These are phyloP conservation scores for Neurospora sp. DNA, from an alignment of 495 filamentous ascomycete species.

Conservation along the genomic window DNA sequence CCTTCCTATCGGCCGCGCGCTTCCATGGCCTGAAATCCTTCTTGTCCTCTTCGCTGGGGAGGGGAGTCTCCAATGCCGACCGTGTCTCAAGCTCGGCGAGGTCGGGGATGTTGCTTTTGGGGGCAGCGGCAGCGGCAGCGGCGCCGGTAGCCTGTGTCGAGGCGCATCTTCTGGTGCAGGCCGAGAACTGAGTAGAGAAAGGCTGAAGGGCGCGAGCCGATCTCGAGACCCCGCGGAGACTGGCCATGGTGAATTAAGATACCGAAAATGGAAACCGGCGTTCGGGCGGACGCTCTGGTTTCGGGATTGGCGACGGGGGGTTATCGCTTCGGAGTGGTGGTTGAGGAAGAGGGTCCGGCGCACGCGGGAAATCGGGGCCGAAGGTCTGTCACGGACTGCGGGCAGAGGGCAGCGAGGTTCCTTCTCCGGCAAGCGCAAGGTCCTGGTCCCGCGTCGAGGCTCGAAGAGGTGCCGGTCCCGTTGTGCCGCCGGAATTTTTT, in stretches of 20 bases:
- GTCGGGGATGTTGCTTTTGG: slow-evolving; percentile 1
- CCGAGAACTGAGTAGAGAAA: slow-evolving; percentile 13
- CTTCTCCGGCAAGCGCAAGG: not conserved
- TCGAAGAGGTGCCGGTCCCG: not conserved
- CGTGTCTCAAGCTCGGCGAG: slow-evolving; percentile 30
- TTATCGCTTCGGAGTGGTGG: not conserved
- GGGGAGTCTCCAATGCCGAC: slow-evolving; percentile 23
- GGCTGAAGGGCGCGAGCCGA: slow-evolving; percentile 16
- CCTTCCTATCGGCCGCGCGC: slow-evolving; percentile 31
- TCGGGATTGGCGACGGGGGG: not conserved
- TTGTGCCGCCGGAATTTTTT: not conserved
- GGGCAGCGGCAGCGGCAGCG: not conserved
- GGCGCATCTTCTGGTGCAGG: slow-evolving; percentile 21
- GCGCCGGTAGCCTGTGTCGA: slow-evolving; percentile 22
- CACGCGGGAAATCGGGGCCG: not conserved
- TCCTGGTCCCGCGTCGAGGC: not conserved
- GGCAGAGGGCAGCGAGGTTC: not conserved
- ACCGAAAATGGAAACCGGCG: not conserved
- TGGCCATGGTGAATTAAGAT: slow-evolving; percentile 14
- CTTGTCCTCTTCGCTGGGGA: slow-evolving; percentile 23
- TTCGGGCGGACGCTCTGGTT: not conserved
- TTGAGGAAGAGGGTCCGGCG: not conserved
- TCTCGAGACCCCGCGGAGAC: slow-evolving; percentile 22
- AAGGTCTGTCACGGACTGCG: not conserved
- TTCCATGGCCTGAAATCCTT: slow-evolving; percentile 29